Percentiles rank a stretch among this genome's conserved stretches.
These are phyloP conservation scores for Brassica incana DNA, from an alignment of 345 rosid species.

Conservation along the genomic window DNA sequence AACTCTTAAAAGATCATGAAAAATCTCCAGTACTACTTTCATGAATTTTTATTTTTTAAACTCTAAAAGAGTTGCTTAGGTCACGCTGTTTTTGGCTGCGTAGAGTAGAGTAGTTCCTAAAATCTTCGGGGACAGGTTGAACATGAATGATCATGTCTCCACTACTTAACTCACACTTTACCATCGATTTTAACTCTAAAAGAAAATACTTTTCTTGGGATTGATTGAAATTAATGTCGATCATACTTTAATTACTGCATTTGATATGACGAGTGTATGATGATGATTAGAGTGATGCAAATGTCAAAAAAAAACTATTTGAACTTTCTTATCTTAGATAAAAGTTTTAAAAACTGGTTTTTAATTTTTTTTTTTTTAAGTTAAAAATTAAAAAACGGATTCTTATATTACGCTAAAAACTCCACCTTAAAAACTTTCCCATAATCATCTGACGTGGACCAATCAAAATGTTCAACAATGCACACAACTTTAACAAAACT, in stretches of 20 bases:
- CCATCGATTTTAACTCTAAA: not conserved
- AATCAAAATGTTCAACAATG: constrained; percentile 6
- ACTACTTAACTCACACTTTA: constrained; percentile 23
- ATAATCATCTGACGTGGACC: constrained; percentile 28
- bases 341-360: too few relatives aligned
- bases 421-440: too few relatives aligned
- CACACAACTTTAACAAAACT: not conserved
- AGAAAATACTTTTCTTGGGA: not conserved
- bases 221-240: constrained; percentile 12
- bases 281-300: constrained; percentile 17
- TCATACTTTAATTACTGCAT: constrained; percentile 17
- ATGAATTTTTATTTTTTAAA: not conserved
- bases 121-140: constrained; percentile 9
- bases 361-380: too few relatives aligned
- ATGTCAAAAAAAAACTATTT: too few relatives aligned
- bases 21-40: not conserved
- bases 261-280: constrained; percentile 32
- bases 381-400: too few relatives aligned
- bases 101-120: not conserved
- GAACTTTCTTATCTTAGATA: too few relatives aligned
- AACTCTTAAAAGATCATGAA: not conserved
- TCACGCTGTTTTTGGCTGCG: constrained; percentile 3
- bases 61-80: constrained; percentile 12
- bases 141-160: constrained; percentile 32
- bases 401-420: too few relatives aligned